Base-by-base conservation (phyloP, 2,329 filamentous ascomycete genomes). In the Aspergillus luchuensis region DNA sequence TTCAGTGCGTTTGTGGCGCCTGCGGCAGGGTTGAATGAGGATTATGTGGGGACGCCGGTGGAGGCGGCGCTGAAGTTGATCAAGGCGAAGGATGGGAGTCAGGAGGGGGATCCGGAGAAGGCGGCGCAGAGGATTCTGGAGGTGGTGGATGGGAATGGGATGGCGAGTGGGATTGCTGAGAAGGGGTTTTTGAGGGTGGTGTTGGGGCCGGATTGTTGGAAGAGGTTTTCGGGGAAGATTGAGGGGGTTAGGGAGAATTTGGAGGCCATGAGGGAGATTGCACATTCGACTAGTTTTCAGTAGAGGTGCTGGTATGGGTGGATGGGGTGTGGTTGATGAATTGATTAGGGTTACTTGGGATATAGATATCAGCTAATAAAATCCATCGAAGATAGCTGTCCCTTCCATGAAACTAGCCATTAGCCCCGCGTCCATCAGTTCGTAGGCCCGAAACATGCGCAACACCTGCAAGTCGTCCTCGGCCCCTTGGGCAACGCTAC, bases 131-230 rank as follows among this genome's bases (percentile, higher is more conserved):
- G 51, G 6, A 54, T 54, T 17, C 7, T 54, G 8, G 51, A 54
- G 13, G 51, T 41, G 5, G 36, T 54, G 33, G 33, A 41, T 21
- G 33, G 5, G 7, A 13, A 39, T 15, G 36, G 51, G 3, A 5
- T 54, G 33, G 33, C 33, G 11, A 5, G 2, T 8, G 33, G 19
- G 0, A 21, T n/a, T 4, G 7, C 5, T 2, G 11, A 36, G 2
- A 36, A 39, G 11, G 33, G 8, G 11, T 25, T 28, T 13, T 15
- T 54, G 13, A 36, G 51, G 10, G 21, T 54, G 36, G 33, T 33
- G 36, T 36, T 54, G 11, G 51, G 51, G 6, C 23, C 33, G 30
- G 51, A 54, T 54, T 54, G 51, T 23, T 54, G 21, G 39, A 19
- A 39, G 21, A 19, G 33, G 10, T 41, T 54, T 7, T 36, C 25